Base-by-base conservation (phyloP, 768 basidiomycete species). In the Pulveroboletus ravenelii region DNA sequence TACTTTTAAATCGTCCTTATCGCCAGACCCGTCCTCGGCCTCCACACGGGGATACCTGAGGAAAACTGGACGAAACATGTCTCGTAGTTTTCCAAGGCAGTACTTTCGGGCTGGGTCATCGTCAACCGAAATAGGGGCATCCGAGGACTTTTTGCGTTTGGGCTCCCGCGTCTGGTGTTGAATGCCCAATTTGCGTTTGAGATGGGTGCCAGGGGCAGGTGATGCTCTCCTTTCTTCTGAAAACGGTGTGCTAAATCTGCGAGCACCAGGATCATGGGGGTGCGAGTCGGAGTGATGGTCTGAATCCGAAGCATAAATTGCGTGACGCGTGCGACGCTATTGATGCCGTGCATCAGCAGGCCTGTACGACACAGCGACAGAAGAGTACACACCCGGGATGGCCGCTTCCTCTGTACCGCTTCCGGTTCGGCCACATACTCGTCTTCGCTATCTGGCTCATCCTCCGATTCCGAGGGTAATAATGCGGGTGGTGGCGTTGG, bases 71-170 rank as follows among this genome's bases (percentile, higher is more conserved):
- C 72, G 72, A 65, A 91, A 80, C 53, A 90, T 70, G 42, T 87
- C 85, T 58, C 82, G 78, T 58, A 91, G 69, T 67, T 90, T 90
- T 13, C 78, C 77, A 43, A 88, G 72, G 65, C 90, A 93, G 57
- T 90, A 92, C 63, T 84, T 89, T 54, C 90, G 77, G 0, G 80
- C 76, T 9, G 87, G 81, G 59, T 93, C 89, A n/a, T 84, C 84
- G 6, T 71, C 66, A 1, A 74, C 68, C n/a, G 61, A 58, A 18
- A 68, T 27, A 12, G 71, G 69, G 35, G 66, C 65, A 29, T 73
- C 69, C 29, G 74, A 74, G 18, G 71, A 66, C 60, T 73, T 78
- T 51, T 77, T 73, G 62, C 82, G 83, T 13, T 76, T 62, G 15
- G 75, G 59, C 7, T 73, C 74, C 10, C 73, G 66, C 37, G 72